Evolutionary conservation across 2,329 filamentous ascomycete species (phyloP).

Genomic region (Thielaviopsis ethacetica): DNA sequence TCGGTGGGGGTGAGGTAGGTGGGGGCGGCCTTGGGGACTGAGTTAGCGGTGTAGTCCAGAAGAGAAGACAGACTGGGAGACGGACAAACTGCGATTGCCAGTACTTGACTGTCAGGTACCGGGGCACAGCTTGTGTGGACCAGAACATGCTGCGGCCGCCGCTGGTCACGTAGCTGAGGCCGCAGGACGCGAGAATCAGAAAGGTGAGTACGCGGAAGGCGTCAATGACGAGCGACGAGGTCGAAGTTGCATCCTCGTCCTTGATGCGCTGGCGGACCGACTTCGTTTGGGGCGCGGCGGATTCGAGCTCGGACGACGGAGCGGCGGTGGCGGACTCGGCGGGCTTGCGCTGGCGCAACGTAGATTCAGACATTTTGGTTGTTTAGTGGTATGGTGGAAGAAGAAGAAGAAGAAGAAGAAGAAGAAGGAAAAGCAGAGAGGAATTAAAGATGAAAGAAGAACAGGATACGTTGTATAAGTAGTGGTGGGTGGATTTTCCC

Average conservation of each 20-base stretch:
- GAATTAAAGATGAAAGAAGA: background rate
- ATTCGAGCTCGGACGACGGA: background rate
- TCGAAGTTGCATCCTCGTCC: conserved; percentile 45
- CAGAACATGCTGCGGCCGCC: conserved; percentile 53
- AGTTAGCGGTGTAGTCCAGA: conserved; percentile 14
- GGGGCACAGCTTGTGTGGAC: conserved; percentile 42
- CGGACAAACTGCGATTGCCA: conserved; percentile 47
- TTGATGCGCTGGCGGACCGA: conserved; percentile 14
- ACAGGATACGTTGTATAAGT: background rate
- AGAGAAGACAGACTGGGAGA: conserved; percentile 6
- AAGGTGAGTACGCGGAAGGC: conserved; percentile 53
- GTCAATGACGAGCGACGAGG: conserved; percentile 39
- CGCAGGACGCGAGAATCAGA: conserved; percentile 46
- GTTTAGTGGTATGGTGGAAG: background rate
- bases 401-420: background rate
- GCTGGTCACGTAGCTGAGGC: conserved; percentile 62
- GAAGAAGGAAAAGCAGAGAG: background rate
- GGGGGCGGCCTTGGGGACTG: conserved; percentile 35
- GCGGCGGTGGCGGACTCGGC: background rate
- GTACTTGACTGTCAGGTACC: conserved; percentile 41
- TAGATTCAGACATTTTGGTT: background rate
- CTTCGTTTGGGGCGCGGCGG: conserved; percentile 12
- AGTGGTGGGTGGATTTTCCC: background rate
- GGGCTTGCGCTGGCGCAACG: conserved; percentile 10
- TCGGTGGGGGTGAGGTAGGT: conserved; percentile 57